phyloP scores from a whole-genome alignment of 2,329 filamentous ascomycete genomes.

The Rutstroemia sp. region DNA sequence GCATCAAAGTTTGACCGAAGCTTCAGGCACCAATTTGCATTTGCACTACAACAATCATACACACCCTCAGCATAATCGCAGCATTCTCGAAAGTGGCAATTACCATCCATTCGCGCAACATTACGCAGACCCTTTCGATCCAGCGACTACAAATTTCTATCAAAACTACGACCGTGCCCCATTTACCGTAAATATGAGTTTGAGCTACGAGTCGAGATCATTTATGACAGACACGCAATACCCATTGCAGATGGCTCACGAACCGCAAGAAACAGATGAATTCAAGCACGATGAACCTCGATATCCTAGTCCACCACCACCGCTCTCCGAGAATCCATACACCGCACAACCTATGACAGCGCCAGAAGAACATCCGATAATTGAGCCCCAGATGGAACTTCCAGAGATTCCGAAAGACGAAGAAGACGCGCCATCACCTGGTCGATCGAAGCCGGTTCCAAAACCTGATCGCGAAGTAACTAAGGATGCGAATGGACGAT shows the following conservation, averaged over 20 bases:
- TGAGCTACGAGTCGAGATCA: slow-evolving; percentile 24
- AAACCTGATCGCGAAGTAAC: slow-evolving; percentile 51
- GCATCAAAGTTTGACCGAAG: background rate
- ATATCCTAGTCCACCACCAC: slow-evolving; percentile 27
- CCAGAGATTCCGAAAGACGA: slow-evolving; percentile 25
- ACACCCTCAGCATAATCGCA: slow-evolving; percentile 2
- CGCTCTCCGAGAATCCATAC: slow-evolving; percentile 26
- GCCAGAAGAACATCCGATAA: slow-evolving; percentile 11
- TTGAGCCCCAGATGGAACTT: slow-evolving; percentile 20
- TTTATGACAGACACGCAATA: slow-evolving; percentile 22
- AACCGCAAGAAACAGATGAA: slow-evolving; percentile 24
- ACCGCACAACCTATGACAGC: slow-evolving; percentile 19
- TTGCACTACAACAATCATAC: background rate
- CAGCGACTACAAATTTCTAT: background rate
- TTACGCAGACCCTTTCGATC: background rate
- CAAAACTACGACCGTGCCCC: background rate
- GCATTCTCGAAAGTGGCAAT: slow-evolving; percentile 4
- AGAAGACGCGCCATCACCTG: slow-evolving; percentile 25
- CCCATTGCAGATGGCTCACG: slow-evolving; percentile 24
- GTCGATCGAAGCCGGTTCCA: slow-evolving; percentile 41
- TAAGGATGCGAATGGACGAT: slow-evolving; percentile 67
- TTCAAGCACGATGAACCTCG: slow-evolving; percentile 21
- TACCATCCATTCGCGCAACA: background rate
- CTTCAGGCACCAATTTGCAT: background rate
- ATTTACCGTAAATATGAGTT: slow-evolving; percentile 17